phyloP scores from a whole-genome alignment of 495 filamentous ascomycete genomes.

The Daldinia concentrica region DNA sequence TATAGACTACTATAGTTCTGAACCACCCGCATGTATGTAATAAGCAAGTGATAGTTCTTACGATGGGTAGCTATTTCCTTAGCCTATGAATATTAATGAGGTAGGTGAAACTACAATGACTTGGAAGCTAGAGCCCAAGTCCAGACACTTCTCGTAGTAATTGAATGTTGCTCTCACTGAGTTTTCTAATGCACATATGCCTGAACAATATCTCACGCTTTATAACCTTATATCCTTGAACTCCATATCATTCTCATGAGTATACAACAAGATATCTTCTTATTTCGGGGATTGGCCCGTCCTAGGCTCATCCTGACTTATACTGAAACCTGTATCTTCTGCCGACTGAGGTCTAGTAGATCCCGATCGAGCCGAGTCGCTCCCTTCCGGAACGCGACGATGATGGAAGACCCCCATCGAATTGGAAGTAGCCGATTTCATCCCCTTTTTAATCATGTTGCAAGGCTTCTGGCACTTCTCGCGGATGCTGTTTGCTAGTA shows the following conservation, averaged over 20 bases:
- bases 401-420: constrained; percentile 70
- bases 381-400: constrained; percentile 61
- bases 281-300: constrained; percentile 9
- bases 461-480: constrained; percentile 10
- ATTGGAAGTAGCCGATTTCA: constrained; percentile 74
- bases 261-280: constrained; percentile 3
- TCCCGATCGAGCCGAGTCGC: constrained; percentile 42
- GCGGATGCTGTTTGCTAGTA: background rate
- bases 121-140: too few species aligned
- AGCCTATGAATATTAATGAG: too few species aligned
- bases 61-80: too few species aligned
- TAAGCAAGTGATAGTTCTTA: too few species aligned
- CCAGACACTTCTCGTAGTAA: too few species aligned
- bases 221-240: background rate
- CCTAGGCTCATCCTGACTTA: constrained; percentile 27
- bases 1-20: too few species aligned
- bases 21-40: too few species aligned
- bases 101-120: too few species aligned
- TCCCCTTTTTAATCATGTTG: constrained; percentile 63
- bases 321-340: constrained; percentile 47
- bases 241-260: background rate
- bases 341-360: constrained; percentile 58
- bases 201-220: background rate
- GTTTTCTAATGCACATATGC: background rate
- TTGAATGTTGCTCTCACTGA: too few species aligned